phyloP scores from a whole-genome alignment of 108 stramenopile species.

The Cylindrotheca fusiformis region DNA sequence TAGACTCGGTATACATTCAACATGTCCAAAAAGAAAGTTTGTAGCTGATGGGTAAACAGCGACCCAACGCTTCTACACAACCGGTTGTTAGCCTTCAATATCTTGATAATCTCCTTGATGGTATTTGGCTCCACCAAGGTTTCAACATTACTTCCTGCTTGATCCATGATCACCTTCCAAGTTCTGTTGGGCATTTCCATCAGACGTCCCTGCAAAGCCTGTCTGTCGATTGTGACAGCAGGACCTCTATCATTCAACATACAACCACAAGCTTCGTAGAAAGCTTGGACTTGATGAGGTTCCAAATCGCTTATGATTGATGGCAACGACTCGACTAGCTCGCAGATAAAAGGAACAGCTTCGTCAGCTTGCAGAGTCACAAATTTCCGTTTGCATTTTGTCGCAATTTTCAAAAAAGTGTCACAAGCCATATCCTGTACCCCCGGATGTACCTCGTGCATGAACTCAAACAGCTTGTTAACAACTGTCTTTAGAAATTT shows the following conservation, averaged over 20 bases:
- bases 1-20: constrained; percentile 98
- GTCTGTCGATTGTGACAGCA: constrained; percentile 80
- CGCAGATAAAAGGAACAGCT: constrained; percentile 86
- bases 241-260: constrained; percentile 94
- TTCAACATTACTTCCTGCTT: constrained; percentile 76
- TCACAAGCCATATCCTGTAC: constrained; percentile 99
- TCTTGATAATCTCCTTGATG: constrained; percentile 93
- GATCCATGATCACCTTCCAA: constrained; percentile 89
- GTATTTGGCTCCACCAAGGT: constrained; percentile 84
- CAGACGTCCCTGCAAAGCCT: constrained; percentile 72
- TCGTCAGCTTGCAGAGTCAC: constrained; percentile 92
- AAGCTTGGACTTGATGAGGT: constrained; percentile 98
- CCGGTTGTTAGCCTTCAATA: constrained; percentile 92
- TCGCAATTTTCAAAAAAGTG: constrained; percentile 98
- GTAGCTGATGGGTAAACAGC: constrained; percentile 91
- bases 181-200: constrained; percentile 93
- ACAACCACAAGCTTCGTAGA: constrained; percentile 96
- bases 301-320: constrained; percentile 94
- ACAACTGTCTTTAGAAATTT: constrained; percentile 99
- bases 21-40: constrained; percentile 94
- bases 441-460: constrained; percentile 98
- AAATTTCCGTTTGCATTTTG: constrained; percentile 97
- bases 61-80: constrained; percentile 91
- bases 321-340: constrained; percentile 89
- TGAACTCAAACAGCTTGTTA: constrained; percentile 99